Conservation (phyloP, 148 eudicot species). For the Rhododendron simsii region DNA sequence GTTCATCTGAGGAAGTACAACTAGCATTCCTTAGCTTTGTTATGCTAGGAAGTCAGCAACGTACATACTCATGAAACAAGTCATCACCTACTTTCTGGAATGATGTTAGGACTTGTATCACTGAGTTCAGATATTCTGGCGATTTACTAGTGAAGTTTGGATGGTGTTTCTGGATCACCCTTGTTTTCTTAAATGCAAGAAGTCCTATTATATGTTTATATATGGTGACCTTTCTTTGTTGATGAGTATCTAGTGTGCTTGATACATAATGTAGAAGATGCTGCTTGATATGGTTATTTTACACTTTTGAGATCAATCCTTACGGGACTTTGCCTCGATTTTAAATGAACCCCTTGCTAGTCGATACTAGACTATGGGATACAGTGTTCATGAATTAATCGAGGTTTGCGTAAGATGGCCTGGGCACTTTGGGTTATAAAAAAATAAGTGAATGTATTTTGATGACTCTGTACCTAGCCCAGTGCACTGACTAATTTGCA, state of each 20-base stretch:
- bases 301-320: no score
- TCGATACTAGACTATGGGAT: neutral
- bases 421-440: neutral
- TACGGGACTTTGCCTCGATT: neutral
- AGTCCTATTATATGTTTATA: neutral
- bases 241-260: neutral
- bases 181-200: neutral
- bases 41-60: neutral
- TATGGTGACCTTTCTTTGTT: neutral
- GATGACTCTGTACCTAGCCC: neutral
- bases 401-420: neutral
- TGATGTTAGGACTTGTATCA: neutral
- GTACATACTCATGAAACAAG: neutral
- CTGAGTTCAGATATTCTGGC: neutral
- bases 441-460: neutral
- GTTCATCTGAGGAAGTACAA: slow-evolving; percentile 51
- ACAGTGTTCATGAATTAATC: neutral
- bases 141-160: neutral
- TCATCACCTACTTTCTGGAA: neutral
- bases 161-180: neutral
- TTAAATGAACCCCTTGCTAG: neutral
- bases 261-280: neutral
- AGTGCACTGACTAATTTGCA: neutral
- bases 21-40: neutral
- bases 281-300: neutral